phyloP scores from a whole-genome alignment of 2,329 filamentous ascomycete species.

The Talaromyces amestolkiae region DNA sequence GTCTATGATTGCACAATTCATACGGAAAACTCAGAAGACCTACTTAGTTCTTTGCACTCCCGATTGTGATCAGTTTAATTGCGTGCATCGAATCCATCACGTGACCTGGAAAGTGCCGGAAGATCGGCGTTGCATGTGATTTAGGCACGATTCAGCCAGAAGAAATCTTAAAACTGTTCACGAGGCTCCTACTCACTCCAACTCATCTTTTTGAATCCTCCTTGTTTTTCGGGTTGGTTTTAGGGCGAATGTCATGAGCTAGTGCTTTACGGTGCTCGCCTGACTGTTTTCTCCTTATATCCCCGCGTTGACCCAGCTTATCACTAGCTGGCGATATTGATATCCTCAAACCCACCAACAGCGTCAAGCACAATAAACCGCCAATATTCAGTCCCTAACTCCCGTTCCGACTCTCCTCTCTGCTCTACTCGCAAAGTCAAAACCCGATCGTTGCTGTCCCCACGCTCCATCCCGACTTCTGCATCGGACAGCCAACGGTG shows the following conservation, averaged over 20 bases:
- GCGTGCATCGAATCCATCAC: neutral
- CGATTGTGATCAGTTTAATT: too few relatives aligned
- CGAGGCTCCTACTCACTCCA: neutral
- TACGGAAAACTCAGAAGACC: neutral
- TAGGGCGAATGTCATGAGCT: conserved; percentile 6
- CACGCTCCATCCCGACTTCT: conserved; percentile 17
- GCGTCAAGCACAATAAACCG: conserved; percentile 19
- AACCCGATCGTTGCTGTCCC: conserved; percentile 8
- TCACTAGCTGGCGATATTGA: neutral
- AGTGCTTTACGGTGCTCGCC: conserved; percentile 1
- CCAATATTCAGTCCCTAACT: conserved; percentile 37
- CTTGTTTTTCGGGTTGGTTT: neutral
- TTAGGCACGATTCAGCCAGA: conserved; percentile 1
- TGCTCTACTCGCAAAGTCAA: conserved; percentile 25
- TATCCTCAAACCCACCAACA: neutral
- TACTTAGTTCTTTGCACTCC: neutral
- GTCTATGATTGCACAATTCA: neutral
- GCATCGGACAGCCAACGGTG: conserved; percentile 27
- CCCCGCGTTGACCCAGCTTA: conserved; percentile 1
- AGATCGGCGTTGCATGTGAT: conserved; percentile 14
- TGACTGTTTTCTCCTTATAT: neutral
- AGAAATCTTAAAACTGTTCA: neutral
- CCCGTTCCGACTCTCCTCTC: conserved; percentile 22
- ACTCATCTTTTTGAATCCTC: neutral
- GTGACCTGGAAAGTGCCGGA: conserved; percentile 14